A percentile compares a stretch with the other conserved stretches of the same genome.
Conservation (phyloP, 108 stramenopile species). For the Nitzschia putrida region DNA sequence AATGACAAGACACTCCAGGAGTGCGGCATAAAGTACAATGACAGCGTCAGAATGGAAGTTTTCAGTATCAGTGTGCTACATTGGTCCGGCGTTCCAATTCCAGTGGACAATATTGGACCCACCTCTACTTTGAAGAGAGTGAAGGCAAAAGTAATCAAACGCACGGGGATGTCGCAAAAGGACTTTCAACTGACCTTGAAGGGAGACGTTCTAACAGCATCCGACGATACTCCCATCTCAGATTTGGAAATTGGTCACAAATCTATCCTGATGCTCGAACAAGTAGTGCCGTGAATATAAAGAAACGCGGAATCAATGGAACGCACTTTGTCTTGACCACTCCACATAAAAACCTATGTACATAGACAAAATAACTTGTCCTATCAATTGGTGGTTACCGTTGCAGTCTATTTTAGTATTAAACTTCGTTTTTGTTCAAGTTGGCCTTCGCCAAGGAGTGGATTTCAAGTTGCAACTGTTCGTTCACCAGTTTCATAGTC, state of each 20-base stretch:
- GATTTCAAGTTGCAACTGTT: slow-evolving; percentile 59
- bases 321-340: too few species aligned
- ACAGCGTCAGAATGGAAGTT: slow-evolving; percentile 3
- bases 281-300: too few species aligned
- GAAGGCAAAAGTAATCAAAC: background rate
- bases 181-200: background rate
- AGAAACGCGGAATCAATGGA: too few species aligned
- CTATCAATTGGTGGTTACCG: too few species aligned
- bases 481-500: slow-evolving; percentile 76
- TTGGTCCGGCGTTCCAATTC: slow-evolving; percentile 3
- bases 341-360: too few species aligned
- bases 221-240: background rate
- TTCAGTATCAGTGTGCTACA: slow-evolving; percentile 11
- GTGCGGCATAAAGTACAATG: slow-evolving; percentile 7
- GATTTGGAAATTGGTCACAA: slow-evolving; percentile 2
- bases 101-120: slow-evolving; percentile 8
- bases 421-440: slow-evolving; percentile 51
- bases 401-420: too few species aligned
- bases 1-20: slow-evolving; percentile 13
- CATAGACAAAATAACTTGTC: too few species aligned
- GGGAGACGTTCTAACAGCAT: background rate
- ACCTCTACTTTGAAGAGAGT: background rate
- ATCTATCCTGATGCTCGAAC: slow-evolving; percentile 1
- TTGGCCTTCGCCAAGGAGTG: slow-evolving; percentile 42
- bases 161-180: background rate